Evolutionary conservation across 2,329 filamentous ascomycete species (phyloP).

Genomic region (Apiospora kogelbergensis): DNA sequence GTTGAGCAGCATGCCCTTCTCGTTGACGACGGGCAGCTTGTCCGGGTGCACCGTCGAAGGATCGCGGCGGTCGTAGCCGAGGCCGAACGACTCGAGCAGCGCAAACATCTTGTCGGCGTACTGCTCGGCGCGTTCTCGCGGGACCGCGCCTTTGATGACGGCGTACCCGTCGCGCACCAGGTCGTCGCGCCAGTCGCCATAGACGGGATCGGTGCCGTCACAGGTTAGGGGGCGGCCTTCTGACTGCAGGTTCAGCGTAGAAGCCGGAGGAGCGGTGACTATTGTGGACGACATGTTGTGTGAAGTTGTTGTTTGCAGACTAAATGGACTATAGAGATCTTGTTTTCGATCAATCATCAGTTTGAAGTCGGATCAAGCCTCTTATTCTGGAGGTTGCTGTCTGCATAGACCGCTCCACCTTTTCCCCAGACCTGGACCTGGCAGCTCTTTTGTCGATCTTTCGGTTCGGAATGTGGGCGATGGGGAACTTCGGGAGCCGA

Average conservation of each 20-base stretch:
- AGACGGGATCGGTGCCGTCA: slow-evolving; percentile 11
- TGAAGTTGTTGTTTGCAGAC: neutral
- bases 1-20: slow-evolving; percentile 47
- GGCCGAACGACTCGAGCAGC: slow-evolving; percentile 19
- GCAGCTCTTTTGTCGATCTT: neutral
- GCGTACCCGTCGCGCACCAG: slow-evolving; percentile 26
- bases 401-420: neutral
- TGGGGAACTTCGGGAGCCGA: neutral
- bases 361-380: neutral
- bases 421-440: neutral
- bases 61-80: slow-evolving; percentile 32
- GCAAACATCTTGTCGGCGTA: slow-evolving; percentile 20
- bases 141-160: slow-evolving; percentile 26
- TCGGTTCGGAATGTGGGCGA: slow-evolving; percentile 3
- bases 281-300: neutral
- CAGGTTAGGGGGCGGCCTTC: neutral
- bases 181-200: slow-evolving; percentile 25
- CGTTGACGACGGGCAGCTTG: slow-evolving; percentile 38
- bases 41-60: slow-evolving; percentile 36
- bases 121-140: slow-evolving; percentile 17
- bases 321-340: neutral
- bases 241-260: neutral
- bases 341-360: neutral
- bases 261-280: neutral
- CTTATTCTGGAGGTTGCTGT: neutral